Evolutionary conservation across 805 yeast species (phyloP), one percentile per base, ranked within the genome.

Genomic region (Metschnikowia picachoensis): DNA sequence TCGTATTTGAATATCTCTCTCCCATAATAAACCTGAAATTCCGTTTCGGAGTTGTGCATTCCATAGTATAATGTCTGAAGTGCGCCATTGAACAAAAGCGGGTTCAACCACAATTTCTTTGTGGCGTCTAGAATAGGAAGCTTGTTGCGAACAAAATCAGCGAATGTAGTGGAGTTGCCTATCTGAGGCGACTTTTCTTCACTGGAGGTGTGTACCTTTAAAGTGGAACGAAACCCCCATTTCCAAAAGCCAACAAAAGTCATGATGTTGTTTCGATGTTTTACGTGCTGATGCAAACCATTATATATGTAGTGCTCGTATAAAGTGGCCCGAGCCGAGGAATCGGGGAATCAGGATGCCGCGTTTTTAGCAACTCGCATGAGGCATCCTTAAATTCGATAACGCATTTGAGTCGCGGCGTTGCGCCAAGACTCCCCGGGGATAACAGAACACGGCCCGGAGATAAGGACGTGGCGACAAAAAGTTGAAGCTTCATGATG

Each of bases 51-150:
- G 46, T 74, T 74, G 33, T 80, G 78, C 17, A 73, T 64, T 2
- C 83, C 77, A 38, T 91, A 79, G 58, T 79, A 82, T 60, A 85
- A 59, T 2, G 96, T 89, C 64, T 91, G 97, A 27, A 87, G 65
- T 46, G 84, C 76, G 20, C 96, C 96, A 49, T 81, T 81, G 62
- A 80, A 79, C 28, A 85, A 62, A 3, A 77, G 64, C 8, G 94
- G 94, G 50, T 80, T 77, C 60, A 84, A 68, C 62, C 78, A 66
- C 54, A 83, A 74, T 55, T 72, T 72, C 34, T 59, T 54, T 16
- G 48, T 30, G 2, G 62, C 54, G 47, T 56, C 66, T 14, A 67
- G 44, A 16, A 59, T 49, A 14, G 62, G 53, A 16, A 62, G 44
- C 14, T 47, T 44, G 11, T 40, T 31, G 28, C 37, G 30, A 37